These are phyloP conservation scores for Candida pseudofarinosa DNA, from an alignment of 805 yeast species.

Conservation along the genomic window DNA sequence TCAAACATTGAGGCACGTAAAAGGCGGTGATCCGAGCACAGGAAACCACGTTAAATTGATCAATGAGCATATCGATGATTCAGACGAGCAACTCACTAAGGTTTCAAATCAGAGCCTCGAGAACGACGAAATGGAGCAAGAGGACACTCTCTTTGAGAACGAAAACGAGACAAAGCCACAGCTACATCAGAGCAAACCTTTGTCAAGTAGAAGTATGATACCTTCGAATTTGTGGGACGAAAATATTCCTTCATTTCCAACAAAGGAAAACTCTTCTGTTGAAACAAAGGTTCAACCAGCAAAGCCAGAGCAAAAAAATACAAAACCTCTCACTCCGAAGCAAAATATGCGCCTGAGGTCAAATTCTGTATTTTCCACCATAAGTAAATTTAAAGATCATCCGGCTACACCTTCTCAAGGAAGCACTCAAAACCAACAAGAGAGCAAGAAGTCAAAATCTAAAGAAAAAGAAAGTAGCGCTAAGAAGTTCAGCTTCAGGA, in stretches of 20 bases:
- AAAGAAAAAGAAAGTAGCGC: not conserved
- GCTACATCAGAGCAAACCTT: not conserved
- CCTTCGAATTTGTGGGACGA: not conserved
- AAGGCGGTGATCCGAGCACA: constrained; percentile 3
- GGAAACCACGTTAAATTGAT: constrained; percentile 8
- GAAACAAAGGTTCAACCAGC: not conserved
- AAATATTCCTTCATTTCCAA: not conserved
- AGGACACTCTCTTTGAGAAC: constrained; percentile 24
- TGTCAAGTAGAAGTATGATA: constrained; percentile 2
- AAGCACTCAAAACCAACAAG: constrained; percentile 10
- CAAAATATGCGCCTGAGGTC: constrained; percentile 13
- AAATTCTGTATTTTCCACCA: constrained; percentile 15
- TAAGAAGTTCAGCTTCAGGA: constrained; percentile 34
- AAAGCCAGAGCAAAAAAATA: not conserved
- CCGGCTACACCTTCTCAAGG: constrained; percentile 6
- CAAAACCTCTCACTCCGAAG: constrained; percentile 1
- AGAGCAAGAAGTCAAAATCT: constrained; percentile 13
- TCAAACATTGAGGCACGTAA: constrained; percentile 16
- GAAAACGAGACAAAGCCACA: not conserved
- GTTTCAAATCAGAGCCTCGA: constrained; percentile 3
- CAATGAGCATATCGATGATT: constrained; percentile 5
- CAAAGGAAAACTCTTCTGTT: not conserved
- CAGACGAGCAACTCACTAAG: constrained; percentile 3
- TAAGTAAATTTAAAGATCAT: constrained; percentile 9
- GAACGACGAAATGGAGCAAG: constrained; percentile 10